phyloP scores from a whole-genome alignment of 106 monocot species.

The Triglochin maritima region DNA sequence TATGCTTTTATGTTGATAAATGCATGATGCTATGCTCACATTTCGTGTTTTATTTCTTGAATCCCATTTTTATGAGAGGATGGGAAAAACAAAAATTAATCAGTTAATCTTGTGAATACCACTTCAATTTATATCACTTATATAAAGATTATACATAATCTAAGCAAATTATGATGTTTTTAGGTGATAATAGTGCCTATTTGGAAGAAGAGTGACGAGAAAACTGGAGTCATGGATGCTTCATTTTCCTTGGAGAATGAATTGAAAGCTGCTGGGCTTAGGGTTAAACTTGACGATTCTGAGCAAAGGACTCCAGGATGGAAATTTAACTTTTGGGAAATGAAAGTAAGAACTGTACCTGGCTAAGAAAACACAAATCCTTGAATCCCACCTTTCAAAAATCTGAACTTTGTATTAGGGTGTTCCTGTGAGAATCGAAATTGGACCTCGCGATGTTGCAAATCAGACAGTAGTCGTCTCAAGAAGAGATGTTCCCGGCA shows the following conservation, averaged over 20 bases:
- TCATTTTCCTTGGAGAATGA: conserved; percentile 37
- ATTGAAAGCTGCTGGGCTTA: conserved; percentile 59
- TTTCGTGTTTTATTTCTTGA: not conserved
- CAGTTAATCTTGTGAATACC: no score
- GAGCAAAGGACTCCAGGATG: conserved; percentile 88
- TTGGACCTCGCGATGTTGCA: conserved; percentile 82
- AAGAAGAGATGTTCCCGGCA: conserved; percentile 82
- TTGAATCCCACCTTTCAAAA: not conserved
- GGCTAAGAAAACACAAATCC: not conserved
- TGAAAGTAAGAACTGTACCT: conserved; percentile 47
- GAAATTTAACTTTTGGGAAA: conserved; percentile 98
- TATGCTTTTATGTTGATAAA: not conserved
- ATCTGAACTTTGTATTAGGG: conserved; percentile 36
- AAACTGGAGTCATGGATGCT: conserved; percentile 45
- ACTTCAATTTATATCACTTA: no score
- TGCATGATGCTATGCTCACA: no score
- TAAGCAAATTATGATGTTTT: not conserved
- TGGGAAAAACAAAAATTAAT: no score
- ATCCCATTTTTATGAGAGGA: no score
- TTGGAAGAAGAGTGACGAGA: conserved; percentile 84
- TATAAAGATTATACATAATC: not conserved
- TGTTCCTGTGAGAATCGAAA: conserved; percentile 83
- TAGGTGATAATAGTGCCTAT: conserved; percentile 94
- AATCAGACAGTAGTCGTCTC: conserved; percentile 62
- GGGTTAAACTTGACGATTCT: conserved; percentile 80